A percentile compares a stretch with the other conserved stretches of the same genome.
Evolutionary conservation across 192 early-diverging fungal species (phyloP).

Genomic region (Coemansia biformis): DNA sequence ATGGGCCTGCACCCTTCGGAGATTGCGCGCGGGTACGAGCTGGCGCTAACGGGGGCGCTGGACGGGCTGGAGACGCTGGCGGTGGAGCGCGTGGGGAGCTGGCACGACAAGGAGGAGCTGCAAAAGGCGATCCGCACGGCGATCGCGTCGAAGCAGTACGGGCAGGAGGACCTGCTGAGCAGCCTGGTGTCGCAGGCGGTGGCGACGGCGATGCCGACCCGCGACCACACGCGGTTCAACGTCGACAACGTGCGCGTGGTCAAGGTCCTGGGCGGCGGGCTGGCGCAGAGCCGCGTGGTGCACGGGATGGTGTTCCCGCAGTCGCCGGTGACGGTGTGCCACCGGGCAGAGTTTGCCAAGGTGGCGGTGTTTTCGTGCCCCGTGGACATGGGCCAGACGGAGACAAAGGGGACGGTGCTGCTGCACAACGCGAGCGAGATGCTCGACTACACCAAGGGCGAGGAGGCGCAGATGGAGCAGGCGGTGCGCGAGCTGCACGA

Average conservation of each 20-base stretch:
- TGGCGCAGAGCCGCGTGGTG: conserved; percentile 85
- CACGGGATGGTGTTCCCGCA: conserved; percentile 97
- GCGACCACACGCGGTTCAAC: conserved; percentile 81
- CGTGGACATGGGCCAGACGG: conserved; percentile 88
- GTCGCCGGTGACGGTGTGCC: conserved; percentile 73
- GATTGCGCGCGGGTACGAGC: conserved; percentile 90
- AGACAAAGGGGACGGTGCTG: conserved; percentile 98
- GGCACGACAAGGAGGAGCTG: conserved; percentile 54
- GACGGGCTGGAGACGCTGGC: conserved; percentile 72
- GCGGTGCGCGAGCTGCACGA: conserved; percentile 83
- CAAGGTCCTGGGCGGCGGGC: conserved; percentile 89
- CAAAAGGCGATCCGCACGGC: conserved; percentile 71
- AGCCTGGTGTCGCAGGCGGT: conserved; percentile 80
- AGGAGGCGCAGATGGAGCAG: conserved; percentile 86
- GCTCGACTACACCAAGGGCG: conserved; percentile 93
- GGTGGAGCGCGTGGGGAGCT: conserved; percentile 57
- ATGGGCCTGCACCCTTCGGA: conserved; percentile 96
- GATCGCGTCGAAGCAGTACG: conserved; percentile 91
- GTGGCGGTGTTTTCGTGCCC: conserved; percentile 93
- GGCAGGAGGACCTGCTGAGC: conserved; percentile 84
- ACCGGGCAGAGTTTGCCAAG: conserved; percentile 75
- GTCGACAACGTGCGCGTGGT: conserved; percentile 95
- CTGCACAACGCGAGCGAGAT: conserved; percentile 95
- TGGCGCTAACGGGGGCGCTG: conserved; percentile 77
- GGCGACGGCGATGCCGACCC: conserved; percentile 77